These are phyloP conservation scores for Neofusicoccum kwambonambiense DNA, from an alignment of 2,329 filamentous ascomycete species.

Conservation along the genomic window DNA sequence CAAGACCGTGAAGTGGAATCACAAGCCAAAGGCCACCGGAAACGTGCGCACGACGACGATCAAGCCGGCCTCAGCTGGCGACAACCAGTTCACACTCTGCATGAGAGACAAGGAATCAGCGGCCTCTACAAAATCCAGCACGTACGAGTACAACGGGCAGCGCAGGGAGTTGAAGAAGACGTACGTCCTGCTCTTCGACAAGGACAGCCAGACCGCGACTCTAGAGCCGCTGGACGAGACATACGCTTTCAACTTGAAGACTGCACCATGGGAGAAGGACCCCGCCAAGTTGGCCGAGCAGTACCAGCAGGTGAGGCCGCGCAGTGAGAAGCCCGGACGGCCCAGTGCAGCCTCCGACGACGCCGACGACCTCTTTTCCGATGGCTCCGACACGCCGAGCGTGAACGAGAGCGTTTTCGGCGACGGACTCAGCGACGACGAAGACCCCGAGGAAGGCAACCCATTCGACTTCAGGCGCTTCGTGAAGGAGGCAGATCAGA, in stretches of 20 bases:
- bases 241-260: constrained; percentile 82
- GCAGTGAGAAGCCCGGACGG: constrained; percentile 21
- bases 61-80: constrained; percentile 24
- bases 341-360: constrained; percentile 18
- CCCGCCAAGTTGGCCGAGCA: constrained; percentile 62
- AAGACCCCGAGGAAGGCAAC: constrained; percentile 43
- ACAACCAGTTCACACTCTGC: constrained; percentile 29
- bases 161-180: constrained; percentile 32
- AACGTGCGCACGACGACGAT: constrained; percentile 31
- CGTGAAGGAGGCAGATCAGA: constrained; percentile 34
- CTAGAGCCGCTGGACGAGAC: constrained; percentile 79
- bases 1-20: constrained; percentile 33
- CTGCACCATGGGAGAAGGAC: constrained; percentile 65
- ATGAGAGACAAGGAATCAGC: constrained; percentile 22
- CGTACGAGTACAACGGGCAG: constrained; percentile 43
- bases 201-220: constrained; percentile 70
- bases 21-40: constrained; percentile 41
- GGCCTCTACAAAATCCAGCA: constrained; percentile 28
- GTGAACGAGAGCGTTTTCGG: not conserved
- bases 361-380: constrained; percentile 30
- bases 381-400: constrained; percentile 9
- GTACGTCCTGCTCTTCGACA: constrained; percentile 70
- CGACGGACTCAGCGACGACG: constrained; percentile 26
- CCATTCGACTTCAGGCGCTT: constrained; percentile 53
- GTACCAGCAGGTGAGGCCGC: constrained; percentile 62